These are phyloP conservation scores for Blastobotrys peoriensis DNA, from an alignment of 805 yeast genomes.

Conservation along the genomic window DNA sequence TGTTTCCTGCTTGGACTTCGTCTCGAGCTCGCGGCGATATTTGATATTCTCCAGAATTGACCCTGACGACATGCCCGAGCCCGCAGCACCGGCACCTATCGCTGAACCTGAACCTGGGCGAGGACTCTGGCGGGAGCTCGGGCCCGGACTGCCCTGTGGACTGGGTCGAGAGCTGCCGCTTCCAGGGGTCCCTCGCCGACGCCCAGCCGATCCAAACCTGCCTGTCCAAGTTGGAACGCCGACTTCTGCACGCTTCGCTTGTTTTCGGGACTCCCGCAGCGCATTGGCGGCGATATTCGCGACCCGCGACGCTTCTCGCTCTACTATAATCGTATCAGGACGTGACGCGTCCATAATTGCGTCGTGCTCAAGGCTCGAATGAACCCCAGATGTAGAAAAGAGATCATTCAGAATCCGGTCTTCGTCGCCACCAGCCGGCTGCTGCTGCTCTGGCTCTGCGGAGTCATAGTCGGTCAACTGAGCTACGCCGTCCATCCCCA, in stretches of 20 bases:
- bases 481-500: constrained; percentile 65
- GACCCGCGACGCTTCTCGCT: constrained; percentile 55
- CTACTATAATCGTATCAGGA: constrained; percentile 50
- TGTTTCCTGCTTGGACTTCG: constrained; percentile 10
- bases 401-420: constrained; percentile 68
- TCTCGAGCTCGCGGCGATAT: constrained; percentile 36
- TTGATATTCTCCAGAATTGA: constrained; percentile 46
- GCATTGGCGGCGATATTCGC: constrained; percentile 57
- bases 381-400: constrained; percentile 65
- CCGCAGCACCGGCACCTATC: constrained; percentile 1
- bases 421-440: constrained; percentile 33
- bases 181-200: constrained; percentile 28
- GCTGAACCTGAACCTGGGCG: neutral
- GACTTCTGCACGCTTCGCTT: constrained; percentile 42
- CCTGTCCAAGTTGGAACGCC: constrained; percentile 98
- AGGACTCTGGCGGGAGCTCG: constrained; percentile 6
- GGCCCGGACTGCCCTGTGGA: constrained; percentile 10
- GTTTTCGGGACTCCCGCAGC: constrained; percentile 53
- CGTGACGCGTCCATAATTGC: constrained; percentile 53
- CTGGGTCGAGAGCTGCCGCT: neutral
- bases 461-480: constrained; percentile 54
- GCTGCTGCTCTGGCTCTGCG: constrained; percentile 21
- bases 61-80: constrained; percentile 31
- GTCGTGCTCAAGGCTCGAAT: constrained; percentile 74
- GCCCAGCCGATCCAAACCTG: constrained; percentile 78